Conservation (phyloP, 192 early-diverging fungal genomes). For the Dissophora ornata region DNA sequence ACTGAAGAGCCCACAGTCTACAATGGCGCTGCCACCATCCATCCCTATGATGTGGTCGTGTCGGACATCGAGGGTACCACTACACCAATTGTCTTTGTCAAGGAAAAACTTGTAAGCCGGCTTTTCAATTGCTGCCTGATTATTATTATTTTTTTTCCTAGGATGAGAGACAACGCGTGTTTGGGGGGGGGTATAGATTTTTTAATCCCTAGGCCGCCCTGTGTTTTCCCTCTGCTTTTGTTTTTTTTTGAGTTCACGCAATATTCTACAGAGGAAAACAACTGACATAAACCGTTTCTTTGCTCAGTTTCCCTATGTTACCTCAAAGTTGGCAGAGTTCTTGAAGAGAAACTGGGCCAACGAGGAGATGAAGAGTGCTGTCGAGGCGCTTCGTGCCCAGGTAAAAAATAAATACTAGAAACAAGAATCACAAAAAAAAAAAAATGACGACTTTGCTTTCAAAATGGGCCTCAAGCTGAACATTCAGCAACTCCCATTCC, state of each 20-base stretch:
- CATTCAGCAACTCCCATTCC: no score
- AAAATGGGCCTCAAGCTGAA: no score
- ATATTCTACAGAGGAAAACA: no score
- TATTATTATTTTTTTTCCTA: not conserved
- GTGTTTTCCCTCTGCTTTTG: not conserved
- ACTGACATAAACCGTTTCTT: not conserved
- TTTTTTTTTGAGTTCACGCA: not conserved
- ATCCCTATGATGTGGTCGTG: constrained; percentile 68
- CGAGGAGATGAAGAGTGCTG: constrained; percentile 53
- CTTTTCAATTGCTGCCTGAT: not conserved
- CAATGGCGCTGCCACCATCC: not conserved
- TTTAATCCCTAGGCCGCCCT: no score
- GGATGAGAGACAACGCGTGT: no score
- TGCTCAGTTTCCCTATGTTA: constrained; percentile 86
- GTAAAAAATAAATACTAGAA: no score
- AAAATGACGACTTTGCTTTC: no score
- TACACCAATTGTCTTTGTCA: constrained; percentile 96
- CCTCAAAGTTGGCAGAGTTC: constrained; percentile 69
- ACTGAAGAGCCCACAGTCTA: constrained; percentile 24
- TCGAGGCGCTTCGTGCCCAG: constrained; percentile 64
- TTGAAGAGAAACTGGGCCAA: constrained; percentile 67
- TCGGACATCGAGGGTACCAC: constrained; percentile 98
- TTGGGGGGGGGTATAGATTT: no score
- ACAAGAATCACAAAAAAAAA: no score
- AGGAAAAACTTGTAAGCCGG: constrained; percentile 75